Evolutionary conservation across 495 filamentous ascomycete genomes (phyloP).

Genomic region (Podospora pseudopauciseta): DNA sequence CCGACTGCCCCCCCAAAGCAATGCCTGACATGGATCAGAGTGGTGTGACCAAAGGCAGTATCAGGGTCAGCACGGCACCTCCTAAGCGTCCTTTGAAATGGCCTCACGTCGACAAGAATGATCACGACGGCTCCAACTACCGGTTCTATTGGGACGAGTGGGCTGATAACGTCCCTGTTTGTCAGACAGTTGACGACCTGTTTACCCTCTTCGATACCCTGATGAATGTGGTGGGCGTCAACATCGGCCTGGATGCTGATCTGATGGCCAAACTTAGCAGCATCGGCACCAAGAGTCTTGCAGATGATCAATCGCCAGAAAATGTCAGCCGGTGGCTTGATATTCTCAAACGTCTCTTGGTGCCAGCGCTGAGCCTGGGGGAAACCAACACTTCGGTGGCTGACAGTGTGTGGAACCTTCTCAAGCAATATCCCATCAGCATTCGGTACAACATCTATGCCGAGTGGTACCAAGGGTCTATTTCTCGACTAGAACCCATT

Average conservation of each 20-base stretch:
- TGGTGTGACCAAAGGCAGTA: conserved; percentile 59
- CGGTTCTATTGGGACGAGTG: conserved; percentile 98
- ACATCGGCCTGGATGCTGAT: conserved; percentile 76
- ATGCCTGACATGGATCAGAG: conserved; percentile 58
- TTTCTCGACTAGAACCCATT: conserved; percentile 72
- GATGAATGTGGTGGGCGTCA: conserved; percentile 77
- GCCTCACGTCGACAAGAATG: conserved; percentile 73
- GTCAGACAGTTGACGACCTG: conserved; percentile 84
- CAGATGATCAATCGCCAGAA: conserved; percentile 60
- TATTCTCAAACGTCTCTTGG: conserved; percentile 73
- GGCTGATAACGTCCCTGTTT: conserved; percentile 87
- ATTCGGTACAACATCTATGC: conserved; percentile 86
- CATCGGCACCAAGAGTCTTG: conserved; percentile 74
- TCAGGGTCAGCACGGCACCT: conserved; percentile 54
- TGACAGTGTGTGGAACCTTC: conserved; percentile 76
- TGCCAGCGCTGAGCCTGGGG: conserved; percentile 79
- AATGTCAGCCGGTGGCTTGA: conserved; percentile 74
- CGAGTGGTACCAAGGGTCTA: conserved; percentile 81
- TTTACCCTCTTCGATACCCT: conserved; percentile 83
- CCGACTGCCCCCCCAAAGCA: conserved; percentile 43
- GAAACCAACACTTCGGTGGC: conserved; percentile 78
- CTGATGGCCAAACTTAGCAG: conserved; percentile 75
- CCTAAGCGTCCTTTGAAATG: conserved; percentile 65
- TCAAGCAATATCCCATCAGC: conserved; percentile 71
- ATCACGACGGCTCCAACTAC: conserved; percentile 71